These are phyloP conservation scores for Zymoseptoria brevis DNA, from an alignment of 2,329 filamentous ascomycete species.

Conservation along the genomic window DNA sequence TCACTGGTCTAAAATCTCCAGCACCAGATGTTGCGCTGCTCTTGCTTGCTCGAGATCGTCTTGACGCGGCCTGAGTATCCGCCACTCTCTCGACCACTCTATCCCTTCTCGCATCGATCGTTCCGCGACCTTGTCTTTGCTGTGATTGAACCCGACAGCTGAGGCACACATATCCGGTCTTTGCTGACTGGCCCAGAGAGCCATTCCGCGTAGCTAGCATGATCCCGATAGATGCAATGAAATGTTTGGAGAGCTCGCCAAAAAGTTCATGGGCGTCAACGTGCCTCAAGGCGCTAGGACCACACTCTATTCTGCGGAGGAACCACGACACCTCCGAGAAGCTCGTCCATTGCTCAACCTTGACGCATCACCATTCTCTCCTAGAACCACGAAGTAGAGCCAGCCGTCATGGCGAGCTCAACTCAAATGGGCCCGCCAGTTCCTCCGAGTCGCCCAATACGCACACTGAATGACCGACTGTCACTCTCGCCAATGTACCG, in stretches of 20 bases:
- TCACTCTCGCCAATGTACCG: slow-evolving; percentile 27
- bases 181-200: slow-evolving; percentile 6
- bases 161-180: slow-evolving; percentile 18
- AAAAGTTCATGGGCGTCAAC: neutral
- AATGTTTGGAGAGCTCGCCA: neutral
- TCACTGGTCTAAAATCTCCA: neutral
- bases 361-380: neutral
- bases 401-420: neutral
- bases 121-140: slow-evolving; percentile 1
- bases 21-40: neutral
- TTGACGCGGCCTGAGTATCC: neutral
- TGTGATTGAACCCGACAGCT: slow-evolving; percentile 16
- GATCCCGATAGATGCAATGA: neutral
- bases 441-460: neutral
- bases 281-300: neutral
- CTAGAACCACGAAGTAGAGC: neutral
- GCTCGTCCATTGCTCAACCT: neutral
- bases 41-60: neutral
- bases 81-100: neutral
- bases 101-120: neutral
- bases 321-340: neutral
- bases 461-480: slow-evolving; percentile 23
- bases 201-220: slow-evolving; percentile 15
- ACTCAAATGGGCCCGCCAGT: neutral
- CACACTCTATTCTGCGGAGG: slow-evolving; percentile 2